Percentiles rank a stretch among this genome's conserved stretches.
These are phyloP conservation scores for Beauveria australis DNA, from an alignment of 2,329 filamentous ascomycete species.

Conservation along the genomic window DNA sequence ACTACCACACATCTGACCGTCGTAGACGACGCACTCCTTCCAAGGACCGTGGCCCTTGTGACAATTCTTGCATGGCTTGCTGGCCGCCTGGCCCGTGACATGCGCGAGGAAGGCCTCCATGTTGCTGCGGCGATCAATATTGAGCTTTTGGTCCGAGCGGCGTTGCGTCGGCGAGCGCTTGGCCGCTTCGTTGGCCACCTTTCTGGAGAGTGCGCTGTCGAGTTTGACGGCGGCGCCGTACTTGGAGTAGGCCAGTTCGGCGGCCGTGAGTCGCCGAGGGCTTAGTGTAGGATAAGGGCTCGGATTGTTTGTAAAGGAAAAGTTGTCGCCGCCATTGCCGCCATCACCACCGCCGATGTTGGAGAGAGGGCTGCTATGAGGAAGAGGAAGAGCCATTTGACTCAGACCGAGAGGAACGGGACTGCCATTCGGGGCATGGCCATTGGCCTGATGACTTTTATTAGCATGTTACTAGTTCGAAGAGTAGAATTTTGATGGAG, in stretches of 20 bases:
- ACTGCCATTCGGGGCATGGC: slow-evolving; percentile 3
- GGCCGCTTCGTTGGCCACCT: slow-evolving; percentile 41
- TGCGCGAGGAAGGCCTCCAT: slow-evolving; percentile 52
- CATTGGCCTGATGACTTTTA: slow-evolving; percentile 11
- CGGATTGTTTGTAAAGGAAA: background rate
- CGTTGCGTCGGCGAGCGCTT: slow-evolving; percentile 44
- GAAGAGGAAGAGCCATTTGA: background rate
- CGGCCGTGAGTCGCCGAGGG: slow-evolving; percentile 27
- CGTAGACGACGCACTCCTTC: slow-evolving; percentile 50
- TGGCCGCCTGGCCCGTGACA: slow-evolving; percentile 41
- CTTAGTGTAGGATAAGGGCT: background rate
- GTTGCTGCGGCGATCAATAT: slow-evolving; percentile 50
- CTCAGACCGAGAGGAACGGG: background rate
- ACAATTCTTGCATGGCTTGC: slow-evolving; percentile 50
- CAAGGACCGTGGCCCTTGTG: slow-evolving; percentile 53
- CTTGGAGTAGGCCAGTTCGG: slow-evolving; percentile 36
- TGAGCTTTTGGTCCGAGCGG: slow-evolving; percentile 44
- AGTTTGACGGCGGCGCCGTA: slow-evolving; percentile 40
- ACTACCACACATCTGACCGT: slow-evolving; percentile 52
- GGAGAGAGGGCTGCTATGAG: background rate
- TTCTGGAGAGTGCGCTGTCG: slow-evolving; percentile 47
- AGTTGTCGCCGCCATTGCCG: background rate
- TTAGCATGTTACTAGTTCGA: background rate
- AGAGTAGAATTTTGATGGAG: background rate
- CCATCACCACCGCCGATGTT: background rate